Conservation (phyloP, 2,329 filamentous ascomycete species). For the Aspergillus proliferans region DNA sequence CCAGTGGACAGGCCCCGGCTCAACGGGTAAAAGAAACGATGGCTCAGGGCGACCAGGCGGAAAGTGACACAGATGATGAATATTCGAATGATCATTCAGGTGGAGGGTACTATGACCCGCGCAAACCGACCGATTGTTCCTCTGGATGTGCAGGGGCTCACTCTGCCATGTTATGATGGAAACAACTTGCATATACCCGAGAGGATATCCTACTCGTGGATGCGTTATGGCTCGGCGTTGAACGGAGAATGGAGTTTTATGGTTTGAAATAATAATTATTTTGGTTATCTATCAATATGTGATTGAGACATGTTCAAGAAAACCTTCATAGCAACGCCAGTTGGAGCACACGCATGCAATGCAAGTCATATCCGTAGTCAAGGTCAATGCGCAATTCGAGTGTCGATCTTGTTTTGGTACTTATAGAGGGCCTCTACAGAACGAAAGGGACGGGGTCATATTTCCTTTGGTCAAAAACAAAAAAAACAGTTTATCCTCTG, state of each 20-base stretch:
- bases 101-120: slow-evolving; percentile 48
- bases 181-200: no score
- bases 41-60: slow-evolving; percentile 45
- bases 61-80: slow-evolving; percentile 65
- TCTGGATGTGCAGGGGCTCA: slow-evolving; percentile 26
- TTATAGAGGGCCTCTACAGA: no score
- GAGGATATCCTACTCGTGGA: neutral
- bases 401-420: no score
- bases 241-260: neutral
- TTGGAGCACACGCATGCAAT: no score
- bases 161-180: neutral
- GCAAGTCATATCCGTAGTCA: no score
- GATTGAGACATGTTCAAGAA: no score
- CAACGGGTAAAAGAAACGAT: slow-evolving; percentile 3
- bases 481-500: slow-evolving; percentile 12
- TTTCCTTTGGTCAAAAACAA: neutral
- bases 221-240: neutral
- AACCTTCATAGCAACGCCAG: no score
- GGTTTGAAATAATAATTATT: no score
- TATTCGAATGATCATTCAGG: slow-evolving; percentile 41
- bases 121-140: slow-evolving; percentile 46
- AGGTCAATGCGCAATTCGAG: no score
- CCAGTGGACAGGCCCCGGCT: slow-evolving; percentile 4
- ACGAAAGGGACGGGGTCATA: no score
- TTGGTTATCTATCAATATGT: no score